Percentiles rank a stretch among this genome's conserved stretches.
Evolutionary conservation across 179 eudicot genomes (phyloP).

Genomic region (Beta corolliflora): DNA sequence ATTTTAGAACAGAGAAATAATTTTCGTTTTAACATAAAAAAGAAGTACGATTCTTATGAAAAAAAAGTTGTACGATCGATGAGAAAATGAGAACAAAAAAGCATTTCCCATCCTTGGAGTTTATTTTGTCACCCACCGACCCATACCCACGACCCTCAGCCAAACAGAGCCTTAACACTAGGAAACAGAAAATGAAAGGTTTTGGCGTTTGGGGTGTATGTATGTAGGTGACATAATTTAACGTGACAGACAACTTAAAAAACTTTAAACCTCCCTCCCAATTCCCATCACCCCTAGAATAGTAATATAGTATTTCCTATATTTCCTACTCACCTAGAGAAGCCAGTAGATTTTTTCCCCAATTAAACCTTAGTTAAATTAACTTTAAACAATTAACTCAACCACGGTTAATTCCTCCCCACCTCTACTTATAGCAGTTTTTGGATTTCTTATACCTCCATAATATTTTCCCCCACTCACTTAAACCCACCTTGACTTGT

Average conservation of each 20-base stretch:
- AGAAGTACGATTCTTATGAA: neutral
- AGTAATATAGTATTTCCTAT: no score
- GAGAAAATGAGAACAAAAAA: neutral
- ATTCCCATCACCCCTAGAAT: no score
- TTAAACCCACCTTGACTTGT: constrained; percentile 3
- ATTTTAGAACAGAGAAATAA: no score
- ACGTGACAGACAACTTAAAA: neutral
- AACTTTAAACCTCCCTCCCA: neutral
- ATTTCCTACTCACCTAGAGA: no score
- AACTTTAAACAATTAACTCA: neutral
- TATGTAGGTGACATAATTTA: neutral
- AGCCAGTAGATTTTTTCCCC: neutral
- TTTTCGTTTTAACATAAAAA: no score
- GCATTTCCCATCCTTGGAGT: neutral
- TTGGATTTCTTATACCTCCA: neutral
- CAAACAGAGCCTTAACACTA: constrained; percentile 8
- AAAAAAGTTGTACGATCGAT: constrained; percentile 15
- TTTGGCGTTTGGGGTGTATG: no score
- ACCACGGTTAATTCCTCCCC: constrained; percentile 10
- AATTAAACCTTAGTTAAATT: constrained; percentile 20
- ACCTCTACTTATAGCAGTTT: constrained; percentile 29
- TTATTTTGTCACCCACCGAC: neutral
- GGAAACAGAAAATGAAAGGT: neutral
- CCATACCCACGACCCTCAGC: neutral
- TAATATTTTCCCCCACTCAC: constrained; percentile 2